These are phyloP conservation scores for Rehmannia glutinosa DNA, from an alignment of 257 asterid species.

Conservation along the genomic window DNA sequence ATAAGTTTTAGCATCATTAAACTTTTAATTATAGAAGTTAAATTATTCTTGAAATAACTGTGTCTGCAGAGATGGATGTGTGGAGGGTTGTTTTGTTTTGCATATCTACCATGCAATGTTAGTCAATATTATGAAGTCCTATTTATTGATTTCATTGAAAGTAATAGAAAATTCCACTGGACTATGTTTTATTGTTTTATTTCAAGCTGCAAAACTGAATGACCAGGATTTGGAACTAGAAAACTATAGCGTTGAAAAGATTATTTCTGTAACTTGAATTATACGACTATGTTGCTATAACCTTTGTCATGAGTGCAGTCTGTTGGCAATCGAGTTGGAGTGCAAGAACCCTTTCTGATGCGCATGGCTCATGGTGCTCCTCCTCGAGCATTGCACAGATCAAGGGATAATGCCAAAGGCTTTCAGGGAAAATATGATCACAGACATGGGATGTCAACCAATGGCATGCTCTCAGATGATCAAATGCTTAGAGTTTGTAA, in stretches of 20 bases:
- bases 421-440: constrained; percentile 43
- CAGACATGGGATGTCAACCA: constrained; percentile 34
- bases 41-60: background rate
- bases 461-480: constrained; percentile 61
- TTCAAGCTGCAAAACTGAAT: background rate
- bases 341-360: constrained; percentile 92
- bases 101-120: constrained; percentile 8
- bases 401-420: constrained; percentile 48
- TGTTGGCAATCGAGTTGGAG: constrained; percentile 95
- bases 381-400: constrained; percentile 41
- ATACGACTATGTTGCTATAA: background rate
- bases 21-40: background rate
- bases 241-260: background rate
- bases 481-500: constrained; percentile 83
- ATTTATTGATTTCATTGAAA: background rate
- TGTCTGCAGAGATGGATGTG: background rate
- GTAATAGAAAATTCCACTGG: background rate
- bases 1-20: background rate
- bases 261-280: constrained; percentile 6
- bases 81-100: background rate
- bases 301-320: constrained; percentile 57
- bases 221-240: background rate
- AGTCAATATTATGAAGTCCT: background rate
- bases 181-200: background rate
- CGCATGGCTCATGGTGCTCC: constrained; percentile 99